Percentiles rank a stretch among this genome's conserved stretches.
Evolutionary conservation across 2,329 filamentous ascomycete genomes (phyloP).

Genomic region (Pseudogymnoascus sp.): DNA sequence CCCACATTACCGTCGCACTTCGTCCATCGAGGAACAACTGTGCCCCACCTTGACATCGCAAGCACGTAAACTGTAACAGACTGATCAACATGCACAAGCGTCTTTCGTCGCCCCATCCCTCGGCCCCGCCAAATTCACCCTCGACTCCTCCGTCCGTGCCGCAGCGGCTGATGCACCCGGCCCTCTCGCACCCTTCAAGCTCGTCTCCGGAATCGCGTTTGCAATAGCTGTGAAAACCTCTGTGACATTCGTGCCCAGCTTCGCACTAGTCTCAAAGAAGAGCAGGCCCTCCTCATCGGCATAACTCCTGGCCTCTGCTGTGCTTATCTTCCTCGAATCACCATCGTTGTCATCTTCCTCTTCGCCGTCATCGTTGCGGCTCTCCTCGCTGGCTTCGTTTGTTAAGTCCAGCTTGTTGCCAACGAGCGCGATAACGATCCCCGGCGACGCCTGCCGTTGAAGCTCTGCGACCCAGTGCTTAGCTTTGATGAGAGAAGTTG

Average conservation of each 20-base stretch:
- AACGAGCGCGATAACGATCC: conserved; percentile 93
- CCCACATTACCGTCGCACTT: not conserved
- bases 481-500: conserved; percentile 88
- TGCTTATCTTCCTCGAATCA: conserved; percentile 80
- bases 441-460: conserved; percentile 89
- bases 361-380: conserved; percentile 43
- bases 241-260: conserved; percentile 87
- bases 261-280: conserved; percentile 97
- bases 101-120: conserved; percentile 75
- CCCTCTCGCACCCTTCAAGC: conserved; percentile 81
- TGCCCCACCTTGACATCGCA: conserved; percentile 3
- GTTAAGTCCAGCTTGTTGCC: conserved; percentile 95
- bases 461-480: conserved; percentile 99
- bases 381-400: conserved; percentile 44
- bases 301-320: conserved; percentile 85
- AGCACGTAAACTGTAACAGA: not conserved
- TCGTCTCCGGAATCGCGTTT: conserved; percentile 95
- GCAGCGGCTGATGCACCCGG: conserved; percentile 49
- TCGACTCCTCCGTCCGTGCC: conserved; percentile 52
- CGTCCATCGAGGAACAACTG: conserved; percentile 14
- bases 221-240: conserved; percentile 98
- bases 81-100: conserved; percentile 71
- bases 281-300: conserved; percentile 89
- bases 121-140: conserved; percentile 75
- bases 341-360: conserved; percentile 46